Evolutionary conservation across 2,329 filamentous ascomycete species (phyloP), one percentile per base, ranked within the genome.

Genomic region (Fusarium goolgardi): DNA sequence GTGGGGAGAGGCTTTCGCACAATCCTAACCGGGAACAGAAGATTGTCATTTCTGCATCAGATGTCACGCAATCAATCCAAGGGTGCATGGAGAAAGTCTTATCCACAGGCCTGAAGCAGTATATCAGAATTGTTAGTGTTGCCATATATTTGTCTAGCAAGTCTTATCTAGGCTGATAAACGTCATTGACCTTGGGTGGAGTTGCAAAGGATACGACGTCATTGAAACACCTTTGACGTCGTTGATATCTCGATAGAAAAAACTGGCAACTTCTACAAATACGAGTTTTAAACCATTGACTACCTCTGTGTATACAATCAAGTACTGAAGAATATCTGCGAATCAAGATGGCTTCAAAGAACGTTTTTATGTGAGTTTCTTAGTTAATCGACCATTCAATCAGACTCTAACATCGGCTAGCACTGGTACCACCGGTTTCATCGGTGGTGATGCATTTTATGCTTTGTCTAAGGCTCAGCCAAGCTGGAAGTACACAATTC

Each of bases 401-500:
- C 11, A 23, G 8, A 31, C 6, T 29, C 53, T 64, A 27, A 64
- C 25, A 18, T 4, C 2, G 0, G 9, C 6, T 12, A 64, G 61
- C 2, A 64, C 61, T 11, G 61, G 61, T 1, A 65, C 41, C n/a
- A 64, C 61, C 9, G 61, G 61, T 8, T 64, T 23, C 10, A 64
- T 64, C 8, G 61, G 61, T 23, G 61, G 61, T 1, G 61, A 64
- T 35, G 61, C 59, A 4, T 65, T 64, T 10, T 64, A 65, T 4
- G 46, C 59, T 0, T 2, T 64, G 12, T 20, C 57, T 5, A 59
- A 65, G 16, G 53, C 59, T 2, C 40, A 83, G 54, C 83, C 83
- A 2, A 78, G 82, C 12, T 81, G 80, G 60, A 73, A 78, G 3
- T 80, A 81, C 55, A 65, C 61, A 2, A 78, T 80, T 18, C 75